Percentiles rank a stretch among this genome's conserved stretches.
These are phyloP conservation scores for Silene coronaria DNA, from an alignment of 179 eudicot species.

Conservation along the genomic window DNA sequence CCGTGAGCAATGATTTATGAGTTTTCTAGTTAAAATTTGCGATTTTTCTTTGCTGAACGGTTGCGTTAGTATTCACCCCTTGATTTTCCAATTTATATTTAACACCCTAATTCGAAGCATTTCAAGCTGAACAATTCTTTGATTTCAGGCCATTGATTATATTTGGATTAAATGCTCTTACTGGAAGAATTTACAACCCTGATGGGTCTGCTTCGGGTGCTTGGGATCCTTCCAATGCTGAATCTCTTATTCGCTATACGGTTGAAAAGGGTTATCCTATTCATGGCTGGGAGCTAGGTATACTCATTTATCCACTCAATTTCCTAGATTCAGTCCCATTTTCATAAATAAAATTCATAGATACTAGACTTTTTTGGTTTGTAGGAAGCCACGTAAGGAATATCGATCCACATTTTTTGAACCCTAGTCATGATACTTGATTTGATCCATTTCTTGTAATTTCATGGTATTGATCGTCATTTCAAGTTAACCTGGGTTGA, in stretches of 20 bases:
- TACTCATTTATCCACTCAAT: background rate
- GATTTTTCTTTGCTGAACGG: background rate
- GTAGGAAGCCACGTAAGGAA: no score
- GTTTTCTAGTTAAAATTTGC: background rate
- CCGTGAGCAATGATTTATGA: no score
- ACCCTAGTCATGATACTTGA: no score
- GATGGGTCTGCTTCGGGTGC: slow-evolving; percentile 52
- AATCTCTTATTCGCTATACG: slow-evolving; percentile 67
- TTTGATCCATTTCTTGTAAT: no score
- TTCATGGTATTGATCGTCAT: no score
- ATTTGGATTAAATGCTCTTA: slow-evolving; percentile 83
- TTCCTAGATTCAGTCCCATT: background rate
- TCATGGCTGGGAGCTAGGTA: slow-evolving; percentile 89
- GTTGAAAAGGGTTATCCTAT: slow-evolving; percentile 59
- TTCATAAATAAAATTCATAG: no score
- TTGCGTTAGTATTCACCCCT: background rate
- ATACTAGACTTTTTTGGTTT: no score
- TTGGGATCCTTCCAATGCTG: slow-evolving; percentile 76
- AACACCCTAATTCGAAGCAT: background rate
- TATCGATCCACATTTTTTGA: no score
- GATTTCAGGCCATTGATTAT: slow-evolving; percentile 55
- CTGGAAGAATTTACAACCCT: slow-evolving; percentile 44
- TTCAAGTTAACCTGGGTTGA: no score
- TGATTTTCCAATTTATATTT: background rate
- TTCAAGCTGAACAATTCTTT: background rate